These are phyloP conservation scores for Phytophthora palmivora DNA, from an alignment of 352 stramenopile species.

Conservation along the genomic window DNA sequence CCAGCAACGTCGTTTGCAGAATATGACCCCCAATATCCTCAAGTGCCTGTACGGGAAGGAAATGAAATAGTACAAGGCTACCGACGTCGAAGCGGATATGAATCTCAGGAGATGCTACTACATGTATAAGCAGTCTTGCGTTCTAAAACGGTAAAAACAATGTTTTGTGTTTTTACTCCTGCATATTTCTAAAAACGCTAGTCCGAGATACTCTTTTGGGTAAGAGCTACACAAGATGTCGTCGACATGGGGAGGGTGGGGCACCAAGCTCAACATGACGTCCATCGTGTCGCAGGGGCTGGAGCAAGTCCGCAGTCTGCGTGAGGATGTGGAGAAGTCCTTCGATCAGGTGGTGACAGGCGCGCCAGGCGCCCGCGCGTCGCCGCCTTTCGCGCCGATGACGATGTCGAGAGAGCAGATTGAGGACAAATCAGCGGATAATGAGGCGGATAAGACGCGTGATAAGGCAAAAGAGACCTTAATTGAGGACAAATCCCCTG, in stretches of 20 bases:
- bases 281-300: conserved; percentile 86
- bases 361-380: conserved; percentile 14
- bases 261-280: conserved; percentile 78
- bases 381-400: conserved; percentile 33
- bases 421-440: conserved; percentile 9
- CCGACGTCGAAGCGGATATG: too few species aligned
- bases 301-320: conserved; percentile 83
- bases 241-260: conserved; percentile 63
- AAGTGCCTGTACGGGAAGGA: too few species aligned
- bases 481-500: conserved; percentile 9
- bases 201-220: too few species aligned
- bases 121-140: too few species aligned
- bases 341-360: conserved; percentile 83
- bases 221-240: conserved; percentile 17
- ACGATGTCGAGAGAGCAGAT: conserved; percentile 3
- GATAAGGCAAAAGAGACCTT: background rate
- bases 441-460: background rate
- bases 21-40: too few species aligned
- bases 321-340: conserved; percentile 89
- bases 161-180: too few species aligned
- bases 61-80: too few species aligned
- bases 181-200: too few species aligned
- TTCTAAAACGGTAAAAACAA: too few species aligned
- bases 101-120: too few species aligned
- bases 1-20: too few species aligned